Evolutionary conservation across 2,329 filamentous ascomycete species (phyloP), one percentile per base, ranked within the genome.

Genomic region (Neophaeococcomyces aloes): DNA sequence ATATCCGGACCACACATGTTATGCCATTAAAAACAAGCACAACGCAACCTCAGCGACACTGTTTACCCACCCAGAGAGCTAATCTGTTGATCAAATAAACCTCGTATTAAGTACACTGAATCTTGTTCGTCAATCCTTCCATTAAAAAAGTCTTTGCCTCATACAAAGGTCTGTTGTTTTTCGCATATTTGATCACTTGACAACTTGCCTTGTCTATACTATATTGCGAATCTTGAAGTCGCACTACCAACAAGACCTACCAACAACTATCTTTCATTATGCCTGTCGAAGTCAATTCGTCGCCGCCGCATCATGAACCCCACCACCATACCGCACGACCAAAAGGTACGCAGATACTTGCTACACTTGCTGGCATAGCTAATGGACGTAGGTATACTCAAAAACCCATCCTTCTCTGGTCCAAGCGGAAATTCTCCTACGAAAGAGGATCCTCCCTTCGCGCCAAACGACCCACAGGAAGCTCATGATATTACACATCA

Each of bases 401-500:
- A 96, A 68, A 94, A 94, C 69, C 81, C 84, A 38, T 86, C 75
- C 49, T 80, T 75, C 56, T 61, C 67, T 13, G 56, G 53, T 39
- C 65, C 56, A 46, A 61, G 53, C 38, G 61, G 50, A 31, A 52
- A 47, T 44, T 59, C 62, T 6, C 58, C 61, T 18, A 57, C 48
- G 31, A 50, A 52, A 33, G 48, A 54, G 11, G 45, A 62, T 55
- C 59, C 50, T 48, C 41, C 48, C 8, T 42, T 47, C 59, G 65
- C 55, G 67, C 69, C 54, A 61, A 70, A 56, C 64, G 78, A 61
- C 53, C 69, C 54, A 61, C 69, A 56, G 65, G 78, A 60, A 55
- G 65, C 87, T 53, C 91, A 93, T 67, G 91, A 96, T 60, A 72
- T 95, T 56, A 93, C 87, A 3, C 78, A 96, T 48, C 81, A 88